Conservation (phyloP, 352 stramenopile genomes). For the Phytophthora megakarya region DNA sequence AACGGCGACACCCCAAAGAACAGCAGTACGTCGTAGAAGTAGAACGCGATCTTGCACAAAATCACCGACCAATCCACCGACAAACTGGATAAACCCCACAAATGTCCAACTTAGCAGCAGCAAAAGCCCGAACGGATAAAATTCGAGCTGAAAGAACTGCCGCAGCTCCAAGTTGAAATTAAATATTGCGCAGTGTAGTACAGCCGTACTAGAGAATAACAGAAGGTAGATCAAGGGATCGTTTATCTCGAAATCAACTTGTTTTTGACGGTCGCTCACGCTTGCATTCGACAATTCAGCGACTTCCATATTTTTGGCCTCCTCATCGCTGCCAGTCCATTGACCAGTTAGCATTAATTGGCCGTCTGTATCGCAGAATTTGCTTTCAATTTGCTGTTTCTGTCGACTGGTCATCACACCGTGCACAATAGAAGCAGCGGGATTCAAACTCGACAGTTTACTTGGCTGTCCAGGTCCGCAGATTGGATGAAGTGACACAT, state of each 20-base stretch:
- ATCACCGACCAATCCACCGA: conserved; percentile 57
- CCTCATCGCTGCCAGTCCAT: background rate
- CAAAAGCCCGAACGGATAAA: conserved; percentile 55
- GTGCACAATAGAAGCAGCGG: conserved; percentile 5
- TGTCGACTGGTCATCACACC: background rate
- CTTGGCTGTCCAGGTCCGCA: background rate
- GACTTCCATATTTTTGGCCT: conserved; percentile 2
- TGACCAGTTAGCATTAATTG: conserved; percentile 7
- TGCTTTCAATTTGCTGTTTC: conserved; percentile 11
- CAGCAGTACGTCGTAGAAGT: conserved; percentile 43
- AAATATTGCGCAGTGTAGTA: conserved; percentile 68
- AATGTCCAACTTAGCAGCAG: conserved; percentile 64
- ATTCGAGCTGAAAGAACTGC: conserved; percentile 50
- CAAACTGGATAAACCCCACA: conserved; percentile 55
- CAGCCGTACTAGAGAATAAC: conserved; percentile 61
- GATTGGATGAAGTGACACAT: background rate
- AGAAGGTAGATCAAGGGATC: conserved; percentile 44
- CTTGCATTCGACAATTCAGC: conserved; percentile 1
- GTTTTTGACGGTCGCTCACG: background rate
- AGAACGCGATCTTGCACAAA: conserved; percentile 48
- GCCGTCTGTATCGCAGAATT: conserved; percentile 5
- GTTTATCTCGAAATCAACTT: conserved; percentile 33
- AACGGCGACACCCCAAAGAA: conserved; percentile 56
- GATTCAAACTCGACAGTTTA: conserved; percentile 18
- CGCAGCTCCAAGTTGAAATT: conserved; percentile 62